Percentiles rank a stretch among this genome's conserved stretches.
Conservation (phyloP, 176 grass and related monocot species). For the Neostapfia colusana region DNA sequence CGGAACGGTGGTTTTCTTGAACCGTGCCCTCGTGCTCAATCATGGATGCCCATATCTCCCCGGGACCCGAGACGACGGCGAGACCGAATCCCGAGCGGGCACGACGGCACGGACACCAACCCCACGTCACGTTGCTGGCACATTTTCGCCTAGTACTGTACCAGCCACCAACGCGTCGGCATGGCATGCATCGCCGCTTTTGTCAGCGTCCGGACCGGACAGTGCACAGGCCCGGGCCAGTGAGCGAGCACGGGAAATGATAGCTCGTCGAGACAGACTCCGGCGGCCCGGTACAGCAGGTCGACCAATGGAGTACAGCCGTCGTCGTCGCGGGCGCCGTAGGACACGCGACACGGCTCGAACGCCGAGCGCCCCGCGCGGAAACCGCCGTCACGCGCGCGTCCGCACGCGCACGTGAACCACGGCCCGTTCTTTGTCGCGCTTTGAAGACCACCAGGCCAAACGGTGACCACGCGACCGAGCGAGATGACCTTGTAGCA, state of each 20-base stretch:
- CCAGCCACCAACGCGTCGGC: not conserved
- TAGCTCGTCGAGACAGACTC: too few species aligned
- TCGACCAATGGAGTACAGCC: not conserved
- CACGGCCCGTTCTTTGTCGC: not conserved
- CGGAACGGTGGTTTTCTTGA: not conserved
- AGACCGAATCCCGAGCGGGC: not conserved
- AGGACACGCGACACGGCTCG: not conserved
- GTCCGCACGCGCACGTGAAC: slow-evolving; percentile 10
- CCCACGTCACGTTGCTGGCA: not conserved
- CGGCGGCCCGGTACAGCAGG: not conserved
- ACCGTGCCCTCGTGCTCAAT: not conserved
- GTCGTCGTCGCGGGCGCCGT: too few species aligned
- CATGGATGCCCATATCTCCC: not conserved
- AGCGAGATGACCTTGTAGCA: too few species aligned
- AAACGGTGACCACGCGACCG: not conserved
- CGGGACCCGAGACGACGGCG: not conserved
- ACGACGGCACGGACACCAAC: not conserved
- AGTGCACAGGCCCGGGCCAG: not conserved
- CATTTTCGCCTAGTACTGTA: too few species aligned
- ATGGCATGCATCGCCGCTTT: not conserved
- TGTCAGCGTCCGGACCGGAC: not conserved
- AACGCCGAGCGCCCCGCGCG: not conserved
- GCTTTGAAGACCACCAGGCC: not conserved
- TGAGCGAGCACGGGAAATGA: not conserved
- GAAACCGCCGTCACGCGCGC: not conserved